Evolutionary conservation across 2,329 filamentous ascomycete genomes (phyloP).

Genomic region (Cladosporium sp.): DNA sequence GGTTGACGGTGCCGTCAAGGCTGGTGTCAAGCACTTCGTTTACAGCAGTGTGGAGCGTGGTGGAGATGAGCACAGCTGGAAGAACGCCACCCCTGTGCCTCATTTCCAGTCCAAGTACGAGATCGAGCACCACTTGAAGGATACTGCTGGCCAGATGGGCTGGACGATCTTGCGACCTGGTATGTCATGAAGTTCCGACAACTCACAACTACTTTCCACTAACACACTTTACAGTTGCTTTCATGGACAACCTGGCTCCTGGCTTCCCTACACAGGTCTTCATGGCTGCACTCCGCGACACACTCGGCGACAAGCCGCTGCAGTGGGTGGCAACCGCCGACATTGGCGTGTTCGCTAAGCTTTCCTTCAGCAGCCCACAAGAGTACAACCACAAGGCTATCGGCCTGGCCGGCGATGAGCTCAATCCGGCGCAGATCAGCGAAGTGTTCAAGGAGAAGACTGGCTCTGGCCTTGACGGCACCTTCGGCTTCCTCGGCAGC

Average conservation of each 20-base stretch:
- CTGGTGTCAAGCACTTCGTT: constrained; percentile 58
- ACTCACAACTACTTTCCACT: not conserved
- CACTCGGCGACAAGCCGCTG: constrained; percentile 27
- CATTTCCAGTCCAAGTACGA: constrained; percentile 56
- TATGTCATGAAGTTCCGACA: not conserved
- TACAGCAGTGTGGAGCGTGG: constrained; percentile 63
- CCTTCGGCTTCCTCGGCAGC: constrained; percentile 41
- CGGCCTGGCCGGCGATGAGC: constrained; percentile 51
- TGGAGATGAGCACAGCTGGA: constrained; percentile 50
- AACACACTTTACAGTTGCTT: constrained; percentile 44
- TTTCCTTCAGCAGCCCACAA: constrained; percentile 44
- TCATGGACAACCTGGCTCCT: constrained; percentile 58
- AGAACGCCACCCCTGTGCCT: constrained; percentile 53
- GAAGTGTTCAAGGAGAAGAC: constrained; percentile 45
- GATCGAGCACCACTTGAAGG: constrained; percentile 58
- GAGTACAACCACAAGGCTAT: constrained; percentile 45
- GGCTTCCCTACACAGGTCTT: constrained; percentile 50
- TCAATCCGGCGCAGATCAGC: constrained; percentile 46
- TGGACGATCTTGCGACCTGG: constrained; percentile 55
- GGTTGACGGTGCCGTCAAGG: constrained; percentile 54
- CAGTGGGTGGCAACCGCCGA: constrained; percentile 45
- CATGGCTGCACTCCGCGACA: constrained; percentile 42
- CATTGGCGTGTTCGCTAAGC: constrained; percentile 50
- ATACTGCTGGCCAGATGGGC: constrained; percentile 47
- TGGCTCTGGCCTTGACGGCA: constrained; percentile 40